phyloP scores from a whole-genome alignment of 179 eudicot genomes.

The Beta corolliflora region DNA sequence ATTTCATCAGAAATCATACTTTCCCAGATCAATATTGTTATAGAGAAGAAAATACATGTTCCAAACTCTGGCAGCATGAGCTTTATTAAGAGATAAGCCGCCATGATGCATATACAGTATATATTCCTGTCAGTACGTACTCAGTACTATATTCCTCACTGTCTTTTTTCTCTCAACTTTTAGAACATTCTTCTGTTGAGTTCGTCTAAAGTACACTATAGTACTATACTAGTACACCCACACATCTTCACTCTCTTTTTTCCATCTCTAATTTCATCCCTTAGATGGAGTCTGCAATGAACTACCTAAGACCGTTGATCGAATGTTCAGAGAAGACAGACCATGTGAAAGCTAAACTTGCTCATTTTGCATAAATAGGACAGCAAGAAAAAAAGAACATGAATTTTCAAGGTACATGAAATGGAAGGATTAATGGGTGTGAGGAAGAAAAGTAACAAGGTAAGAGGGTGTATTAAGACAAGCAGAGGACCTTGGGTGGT shows the following conservation, averaged over 20 bases:
- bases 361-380: background rate
- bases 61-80: background rate
- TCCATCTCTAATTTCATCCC: background rate
- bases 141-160: background rate
- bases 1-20: no score
- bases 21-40: no score
- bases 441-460: background rate
- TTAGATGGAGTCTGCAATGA: background rate
- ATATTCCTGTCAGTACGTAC: background rate
- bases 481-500: slow-evolving; percentile 69
- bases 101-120: background rate
- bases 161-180: background rate
- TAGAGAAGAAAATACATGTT: background rate
- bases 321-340: background rate
- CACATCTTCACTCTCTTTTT: background rate
- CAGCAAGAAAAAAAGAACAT: background rate
- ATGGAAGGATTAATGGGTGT: background rate
- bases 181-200: slow-evolving; percentile 3
- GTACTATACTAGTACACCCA: background rate
- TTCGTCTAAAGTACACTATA: background rate
- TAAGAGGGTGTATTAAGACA: slow-evolving; percentile 54
- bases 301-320: background rate
- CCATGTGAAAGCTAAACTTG: background rate
- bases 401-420: no score
- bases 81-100: background rate